These are phyloP conservation scores for Malassezia brasiliensis DNA, from an alignment of 1,284 basidiomycete species.

Conservation along the genomic window DNA sequence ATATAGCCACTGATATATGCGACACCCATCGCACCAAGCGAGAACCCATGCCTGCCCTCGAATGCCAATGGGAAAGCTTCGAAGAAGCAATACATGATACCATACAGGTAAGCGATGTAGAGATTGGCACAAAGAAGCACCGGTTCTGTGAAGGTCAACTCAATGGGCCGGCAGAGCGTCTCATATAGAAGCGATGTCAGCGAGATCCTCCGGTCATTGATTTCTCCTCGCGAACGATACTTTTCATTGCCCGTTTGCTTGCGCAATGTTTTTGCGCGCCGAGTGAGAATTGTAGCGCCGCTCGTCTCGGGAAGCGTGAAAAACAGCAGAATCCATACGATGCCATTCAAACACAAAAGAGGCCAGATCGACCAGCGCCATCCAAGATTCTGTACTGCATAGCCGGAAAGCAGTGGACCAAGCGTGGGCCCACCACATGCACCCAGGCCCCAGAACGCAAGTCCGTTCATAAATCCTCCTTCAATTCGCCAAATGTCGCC, in stretches of 20 bases:
- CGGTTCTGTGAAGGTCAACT: slow-evolving; percentile 20
- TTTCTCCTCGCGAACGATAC: slow-evolving; percentile 16
- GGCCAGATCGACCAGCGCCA: slow-evolving; percentile 47
- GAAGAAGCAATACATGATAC: slow-evolving; percentile 17
- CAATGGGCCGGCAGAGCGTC: slow-evolving; percentile 20
- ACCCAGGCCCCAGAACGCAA: slow-evolving; percentile 17
- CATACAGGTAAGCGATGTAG: slow-evolving; percentile 22
- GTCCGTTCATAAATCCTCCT: slow-evolving; percentile 15
- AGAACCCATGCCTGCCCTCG: slow-evolving; percentile 19
- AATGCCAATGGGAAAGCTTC: slow-evolving; percentile 22
- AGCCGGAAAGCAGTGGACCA: slow-evolving; percentile 30
- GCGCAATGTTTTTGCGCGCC: slow-evolving; percentile 18
- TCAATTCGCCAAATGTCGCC: slow-evolving; percentile 24
- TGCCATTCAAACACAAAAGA: slow-evolving; percentile 37
- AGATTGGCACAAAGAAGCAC: slow-evolving; percentile 19
- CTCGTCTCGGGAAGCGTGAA: slow-evolving; percentile 23
- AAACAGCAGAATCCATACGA: slow-evolving; percentile 23
- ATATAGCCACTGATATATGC: slow-evolving; percentile 22
- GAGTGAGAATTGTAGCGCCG: slow-evolving; percentile 17
- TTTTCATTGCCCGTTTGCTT: slow-evolving; percentile 9
- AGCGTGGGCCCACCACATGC: slow-evolving; percentile 31
- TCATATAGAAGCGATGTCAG: slow-evolving; percentile 5
- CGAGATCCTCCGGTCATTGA: slow-evolving; percentile 15
- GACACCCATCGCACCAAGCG: slow-evolving; percentile 16
- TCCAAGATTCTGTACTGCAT: slow-evolving; percentile 31